Conservation (phyloP, 805 yeast genomes). For the Cyberlindnera bimundalis region DNA sequence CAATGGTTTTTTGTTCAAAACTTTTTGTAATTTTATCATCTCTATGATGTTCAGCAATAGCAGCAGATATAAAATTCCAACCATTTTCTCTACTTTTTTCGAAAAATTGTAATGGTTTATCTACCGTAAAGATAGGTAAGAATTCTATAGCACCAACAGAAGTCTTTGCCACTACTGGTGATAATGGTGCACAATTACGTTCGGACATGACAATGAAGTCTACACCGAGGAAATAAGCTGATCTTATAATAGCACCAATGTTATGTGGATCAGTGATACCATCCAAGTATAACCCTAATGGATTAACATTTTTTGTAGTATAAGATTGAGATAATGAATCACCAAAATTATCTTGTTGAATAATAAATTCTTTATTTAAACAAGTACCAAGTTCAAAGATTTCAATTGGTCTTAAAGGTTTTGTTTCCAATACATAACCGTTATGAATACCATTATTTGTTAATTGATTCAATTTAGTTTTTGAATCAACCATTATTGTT, state of each 20-base stretch:
- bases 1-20: conserved; percentile 35
- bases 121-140: conserved; percentile 54
- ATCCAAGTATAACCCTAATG: conserved; percentile 74
- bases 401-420: conserved; percentile 40
- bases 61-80: conserved; percentile 72
- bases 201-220: conserved; percentile 73
- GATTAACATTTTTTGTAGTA: conserved; percentile 34
- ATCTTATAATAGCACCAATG: conserved; percentile 76
- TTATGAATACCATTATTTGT: conserved; percentile 75
- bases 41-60: conserved; percentile 35
- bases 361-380: conserved; percentile 15
- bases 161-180: conserved; percentile 77
- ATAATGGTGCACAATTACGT: conserved; percentile 66
- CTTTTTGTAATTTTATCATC: conserved; percentile 26
- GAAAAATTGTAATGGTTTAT: conserved; percentile 61
- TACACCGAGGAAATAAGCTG: conserved; percentile 79
- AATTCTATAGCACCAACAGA: conserved; percentile 84
- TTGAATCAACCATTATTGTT: conserved; percentile 14
- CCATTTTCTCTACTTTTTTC: conserved; percentile 49
- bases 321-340: conserved; percentile 21
- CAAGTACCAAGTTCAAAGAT: conserved; percentile 25
- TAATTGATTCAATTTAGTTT: conserved; percentile 54
- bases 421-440: conserved; percentile 70
- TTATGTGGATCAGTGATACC: conserved; percentile 85
- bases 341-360: conserved; percentile 28